These are phyloP conservation scores for Diplodia intermedia DNA, from an alignment of 2,329 filamentous ascomycete species.

Conservation along the genomic window DNA sequence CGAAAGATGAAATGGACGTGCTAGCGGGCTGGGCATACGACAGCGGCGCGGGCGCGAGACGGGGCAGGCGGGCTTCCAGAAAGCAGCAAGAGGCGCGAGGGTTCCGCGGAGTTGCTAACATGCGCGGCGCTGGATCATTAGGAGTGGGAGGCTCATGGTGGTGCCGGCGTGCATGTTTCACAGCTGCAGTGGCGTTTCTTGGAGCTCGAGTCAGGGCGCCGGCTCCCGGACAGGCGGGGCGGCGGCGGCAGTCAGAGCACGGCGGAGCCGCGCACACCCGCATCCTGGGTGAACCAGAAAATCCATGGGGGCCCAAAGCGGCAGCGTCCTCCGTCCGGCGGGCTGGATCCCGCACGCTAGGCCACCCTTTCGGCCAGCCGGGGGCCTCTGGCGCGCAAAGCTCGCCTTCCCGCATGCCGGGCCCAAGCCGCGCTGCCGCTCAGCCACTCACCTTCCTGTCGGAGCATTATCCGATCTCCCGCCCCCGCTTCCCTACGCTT, in stretches of 20 bases:
- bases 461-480: slow-evolving; percentile 24
- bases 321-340: slow-evolving; percentile 20
- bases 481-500: slow-evolving; percentile 16
- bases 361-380: slow-evolving; percentile 13
- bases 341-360: slow-evolving; percentile 13
- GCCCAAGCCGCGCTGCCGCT: slow-evolving; percentile 18
- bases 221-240: slow-evolving; percentile 23
- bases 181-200: neutral
- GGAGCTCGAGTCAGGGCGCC: slow-evolving; percentile 23
- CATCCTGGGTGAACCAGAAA: slow-evolving; percentile 22
- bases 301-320: slow-evolving; percentile 24
- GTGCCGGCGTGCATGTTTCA: slow-evolving; percentile 3
- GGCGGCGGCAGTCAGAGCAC: slow-evolving; percentile 20
- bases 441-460: slow-evolving; percentile 21
- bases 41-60: neutral
- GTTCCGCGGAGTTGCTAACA: too few species aligned
- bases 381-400: slow-evolving; percentile 12
- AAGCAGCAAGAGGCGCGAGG: neutral
- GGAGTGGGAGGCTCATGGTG: neutral
- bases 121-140: neutral
- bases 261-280: slow-evolving; percentile 27
- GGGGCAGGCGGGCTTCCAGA: neutral
- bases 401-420: slow-evolving; percentile 19
- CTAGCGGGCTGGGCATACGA: slow-evolving; percentile 1
- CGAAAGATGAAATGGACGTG: neutral